Evolutionary conservation across 768 basidiomycete species (phyloP).

Genomic region (Russula griseocarnosa): DNA sequence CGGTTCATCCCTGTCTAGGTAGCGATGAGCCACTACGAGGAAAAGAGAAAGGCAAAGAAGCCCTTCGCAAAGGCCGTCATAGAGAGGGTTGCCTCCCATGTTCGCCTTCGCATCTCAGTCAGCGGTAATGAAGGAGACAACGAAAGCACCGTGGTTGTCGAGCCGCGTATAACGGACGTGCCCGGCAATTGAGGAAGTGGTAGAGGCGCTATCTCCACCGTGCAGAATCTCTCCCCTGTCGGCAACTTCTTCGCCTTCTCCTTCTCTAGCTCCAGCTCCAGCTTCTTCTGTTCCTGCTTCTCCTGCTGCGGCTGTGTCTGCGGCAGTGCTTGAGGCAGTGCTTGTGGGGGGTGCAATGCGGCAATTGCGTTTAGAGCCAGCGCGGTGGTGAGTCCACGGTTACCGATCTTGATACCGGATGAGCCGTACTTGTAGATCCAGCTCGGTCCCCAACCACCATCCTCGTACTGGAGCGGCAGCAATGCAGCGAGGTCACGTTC

Average conservation of each 20-base stretch:
- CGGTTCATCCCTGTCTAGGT: background rate
- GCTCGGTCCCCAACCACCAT: slow-evolving; percentile 53
- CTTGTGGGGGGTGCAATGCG: slow-evolving; percentile 26
- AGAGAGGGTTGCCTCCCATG: background rate
- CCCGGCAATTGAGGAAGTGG: background rate
- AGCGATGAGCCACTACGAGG: background rate
- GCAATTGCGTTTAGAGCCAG: slow-evolving; percentile 50
- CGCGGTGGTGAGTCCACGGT: slow-evolving; percentile 53
- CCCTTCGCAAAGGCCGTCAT: background rate
- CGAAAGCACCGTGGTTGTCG: background rate
- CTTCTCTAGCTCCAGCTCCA: background rate
- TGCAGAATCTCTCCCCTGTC: no score
- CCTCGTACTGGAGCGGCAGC: slow-evolving; percentile 47
- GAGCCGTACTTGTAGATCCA: slow-evolving; percentile 57
- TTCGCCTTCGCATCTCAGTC: background rate
- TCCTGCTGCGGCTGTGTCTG: background rate
- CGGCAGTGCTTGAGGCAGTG: no score
- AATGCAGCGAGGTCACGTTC: slow-evolving; percentile 45
- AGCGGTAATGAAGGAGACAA: background rate
- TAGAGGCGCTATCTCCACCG: no score
- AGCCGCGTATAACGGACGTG: background rate
- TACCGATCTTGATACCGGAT: slow-evolving; percentile 47
- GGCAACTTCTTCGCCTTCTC: background rate
- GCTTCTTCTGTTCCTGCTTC: background rate
- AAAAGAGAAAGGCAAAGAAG: slow-evolving; percentile 14